Base-by-base conservation (phyloP, 257 asterid species). In the Verbascum thapsus region DNA sequence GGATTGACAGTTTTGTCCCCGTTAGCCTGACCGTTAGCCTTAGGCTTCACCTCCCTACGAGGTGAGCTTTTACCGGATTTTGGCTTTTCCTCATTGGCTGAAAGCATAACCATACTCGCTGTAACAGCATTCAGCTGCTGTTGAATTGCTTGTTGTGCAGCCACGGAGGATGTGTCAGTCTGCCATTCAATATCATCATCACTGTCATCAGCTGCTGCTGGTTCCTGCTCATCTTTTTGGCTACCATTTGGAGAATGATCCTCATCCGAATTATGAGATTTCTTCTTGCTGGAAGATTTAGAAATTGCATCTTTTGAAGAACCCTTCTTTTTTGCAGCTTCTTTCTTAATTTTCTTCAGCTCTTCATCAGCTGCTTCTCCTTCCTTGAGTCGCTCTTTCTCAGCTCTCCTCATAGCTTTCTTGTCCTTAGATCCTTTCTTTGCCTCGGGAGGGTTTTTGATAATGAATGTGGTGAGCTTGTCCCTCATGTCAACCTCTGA, bases 71-170 rank as follows among this genome's bases (percentile, higher is more conserved):
- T 74, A 13, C 65, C 74, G 8, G 82, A 62, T 64, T 78, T 78
- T 58, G 79, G 70, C 73, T 81, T 81, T 38, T 79, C 84, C 10
- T 85, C 94, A 26, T 66, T 41, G 18, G 87, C 71, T 19, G 84
- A 74, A 34, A 85, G 78, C 84, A 85, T 80, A 54, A 83, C 90
- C 94, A 85, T 85, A 55, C 85, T 71, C 35, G 94, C 94, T 7
- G 94, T 85, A 41, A 78, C 89, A 20, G 85, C 64, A 75, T 76
- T 85, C 59, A 85, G 73, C 74, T 85, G 94, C 72, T 82, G 87
- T 6, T 74, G 76, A 42, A 85, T 82, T 57, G 82, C 74, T 43
- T 74, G 77, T 7, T 73, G 81, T 1, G 89, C 94, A 1, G 94
- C 94, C 40, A 71, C 74, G 34, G 78, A 54, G 13, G 94, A 85